Base-by-base conservation (phyloP, 345 rosid species). In the Cochlearia excelsa region DNA sequence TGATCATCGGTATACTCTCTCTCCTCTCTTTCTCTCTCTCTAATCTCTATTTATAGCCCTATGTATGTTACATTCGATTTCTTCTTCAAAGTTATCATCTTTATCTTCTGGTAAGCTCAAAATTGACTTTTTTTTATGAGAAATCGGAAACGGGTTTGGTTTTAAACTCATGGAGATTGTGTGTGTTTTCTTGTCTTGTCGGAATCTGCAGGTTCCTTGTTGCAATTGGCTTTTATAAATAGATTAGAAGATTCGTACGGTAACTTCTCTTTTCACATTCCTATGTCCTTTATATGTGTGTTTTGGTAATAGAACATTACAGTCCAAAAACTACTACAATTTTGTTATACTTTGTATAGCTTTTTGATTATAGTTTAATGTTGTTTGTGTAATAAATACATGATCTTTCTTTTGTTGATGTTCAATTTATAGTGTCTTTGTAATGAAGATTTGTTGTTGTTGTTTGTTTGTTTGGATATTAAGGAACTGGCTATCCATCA, bases 181-280 rank as follows among this genome's bases (percentile, higher is more conserved):
- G 52, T 35, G 23, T 16, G 23, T 56, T 62, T 26, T 54, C 26
- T 26, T n/a, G 10, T 39, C 37, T 42, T 51, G 0, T 16, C 23
- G 72, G 73, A 49, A 73, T 65, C 41, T 80, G 70, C 85, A 91
- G 98, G 92, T 59, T 84, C 98, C 51, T 78, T 88, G 67, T 82
- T 88, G 67, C 96, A 91, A 68, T 72, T 91, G 61, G 96, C 95
- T 9, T 86, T 86, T 72, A 77, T 88, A 49, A 59, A 74, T 44
- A 79, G 71, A 71, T 73, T 92, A 72, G 98, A 92, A 70, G 88
- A 81, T 42, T 81, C 96, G 1, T 71, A 82, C 6, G 88, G 96
- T 92, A 80, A 44, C 42, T 68, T 49, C 51, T 47, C 43, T 9
- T 54, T 66, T 51, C 9, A 33, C 39, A 44, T 63, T 6, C 9